These are phyloP conservation scores for Pseudopediastrum boryanum DNA, from an alignment of 139 green algal genomes.

Conservation along the genomic window DNA sequence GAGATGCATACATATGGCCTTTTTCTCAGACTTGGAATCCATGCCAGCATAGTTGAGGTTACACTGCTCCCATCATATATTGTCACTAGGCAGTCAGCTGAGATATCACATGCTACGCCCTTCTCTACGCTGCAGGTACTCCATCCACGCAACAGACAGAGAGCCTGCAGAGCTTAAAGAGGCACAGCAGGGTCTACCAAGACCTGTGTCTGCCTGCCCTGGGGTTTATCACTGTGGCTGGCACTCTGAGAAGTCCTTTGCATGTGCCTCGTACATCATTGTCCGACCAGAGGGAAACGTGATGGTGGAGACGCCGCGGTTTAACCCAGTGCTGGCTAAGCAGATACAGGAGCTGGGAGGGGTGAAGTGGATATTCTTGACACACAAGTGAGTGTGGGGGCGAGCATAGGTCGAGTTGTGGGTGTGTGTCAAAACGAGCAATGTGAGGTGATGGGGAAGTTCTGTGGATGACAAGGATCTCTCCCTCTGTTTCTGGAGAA, in stretches of 20 bases:
- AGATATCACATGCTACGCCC: too few species aligned
- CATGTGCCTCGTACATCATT: conserved; percentile 69
- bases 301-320: conserved; percentile 78
- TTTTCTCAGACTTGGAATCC: too few species aligned
- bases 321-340: conserved; percentile 66
- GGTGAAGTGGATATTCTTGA: conserved; percentile 78
- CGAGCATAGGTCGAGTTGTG: too few species aligned
- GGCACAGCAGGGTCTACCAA: conserved; percentile 63
- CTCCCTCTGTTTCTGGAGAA: too few species aligned
- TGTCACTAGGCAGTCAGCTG: too few species aligned
- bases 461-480: too few species aligned
- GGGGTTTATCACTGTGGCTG: conserved; percentile 69
- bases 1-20: too few species aligned
- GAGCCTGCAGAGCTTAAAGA: conserved; percentile 53
- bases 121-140: conserved; percentile 73
- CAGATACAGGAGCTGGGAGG: conserved; percentile 70
- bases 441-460: too few species aligned
- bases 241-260: conserved; percentile 66
- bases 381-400: conserved; percentile 59
- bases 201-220: conserved; percentile 45
- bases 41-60: too few species aligned
- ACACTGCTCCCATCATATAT: too few species aligned
- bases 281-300: conserved; percentile 70
- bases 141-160: conserved; percentile 66
- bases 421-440: too few species aligned